A percentile compares a stretch with the other conserved stretches of the same genome.
Evolutionary conservation across 1,284 basidiomycete species (phyloP).

Genomic region (Cutaneotrichosporon arboriforme): DNA sequence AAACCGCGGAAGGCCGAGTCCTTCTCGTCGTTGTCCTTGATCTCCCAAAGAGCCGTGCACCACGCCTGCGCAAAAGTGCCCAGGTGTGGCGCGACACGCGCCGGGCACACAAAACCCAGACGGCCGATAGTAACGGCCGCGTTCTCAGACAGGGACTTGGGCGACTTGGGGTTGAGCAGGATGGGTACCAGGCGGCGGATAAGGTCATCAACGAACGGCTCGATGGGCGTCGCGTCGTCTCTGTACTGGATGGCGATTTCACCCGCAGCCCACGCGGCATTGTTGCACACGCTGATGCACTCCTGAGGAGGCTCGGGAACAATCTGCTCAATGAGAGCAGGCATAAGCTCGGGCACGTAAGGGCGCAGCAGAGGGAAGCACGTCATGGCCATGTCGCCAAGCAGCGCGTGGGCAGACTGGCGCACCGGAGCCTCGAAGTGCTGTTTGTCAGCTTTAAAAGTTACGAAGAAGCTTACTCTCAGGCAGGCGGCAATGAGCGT

Average conservation of each 20-base stretch:
- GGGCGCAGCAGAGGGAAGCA: conserved; percentile 73
- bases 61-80: conserved; percentile 88
- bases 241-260: conserved; percentile 86
- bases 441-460: conserved; percentile 28
- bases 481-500: conserved; percentile 75
- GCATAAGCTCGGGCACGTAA: conserved; percentile 80
- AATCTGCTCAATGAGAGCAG: conserved; percentile 81
- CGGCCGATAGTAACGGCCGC: conserved; percentile 98
- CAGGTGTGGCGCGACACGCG: conserved; percentile 80
- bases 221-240: conserved; percentile 53
- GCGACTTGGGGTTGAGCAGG: conserved; percentile 80
- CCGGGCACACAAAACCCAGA: conserved; percentile 86
- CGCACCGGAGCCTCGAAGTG: conserved; percentile 92
- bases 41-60: conserved; percentile 97
- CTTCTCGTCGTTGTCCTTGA: conserved; percentile 99
- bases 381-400: conserved; percentile 96
- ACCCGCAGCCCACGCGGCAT: conserved; percentile 99
- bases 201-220: conserved; percentile 79
- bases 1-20: conserved; percentile 98
- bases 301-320: conserved; percentile 55
- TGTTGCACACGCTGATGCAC: conserved; percentile 95
- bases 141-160: conserved; percentile 92
- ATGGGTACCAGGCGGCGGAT: conserved; percentile 88
- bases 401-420: conserved; percentile 93
- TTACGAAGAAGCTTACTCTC: conserved; percentile 51